Evolutionary conservation across 164 flowering plant genomes (phyloP), one percentile per base, ranked within the genome.

Genomic region (Stephania yunnanensis): DNA sequence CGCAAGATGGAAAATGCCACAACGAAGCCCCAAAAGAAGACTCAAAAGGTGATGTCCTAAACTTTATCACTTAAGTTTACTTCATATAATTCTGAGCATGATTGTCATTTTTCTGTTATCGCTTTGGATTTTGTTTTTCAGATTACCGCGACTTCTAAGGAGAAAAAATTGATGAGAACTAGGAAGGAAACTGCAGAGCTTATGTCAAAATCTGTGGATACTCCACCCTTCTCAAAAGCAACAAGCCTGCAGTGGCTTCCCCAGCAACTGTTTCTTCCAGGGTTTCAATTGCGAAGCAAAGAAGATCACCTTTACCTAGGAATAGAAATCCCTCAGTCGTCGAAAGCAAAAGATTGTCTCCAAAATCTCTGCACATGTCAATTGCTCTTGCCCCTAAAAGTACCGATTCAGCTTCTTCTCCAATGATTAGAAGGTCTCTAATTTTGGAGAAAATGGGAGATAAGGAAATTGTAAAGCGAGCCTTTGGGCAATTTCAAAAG

Each of bases 381-480:
- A 84, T 85, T 64, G 83, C 80, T 78, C 65, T 86, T 80, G 86
- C 77, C 53, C 73, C 91, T 7, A 22, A 80, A 69, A 76, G 80
- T 68, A 72, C 86, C 75, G 80, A 82, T 73, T 78, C 86, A 22
- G 66, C 83, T 78, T 30, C 87, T 45, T 15, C 44, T 22, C 55
- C 84, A n/a, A 78, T 84, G 12, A 78, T 82, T 2, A 86, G 95
- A 76, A 87, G 87, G 71, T 88, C 95, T 42, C 76, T 86, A 74
- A 86, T 94, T 48, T 89, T 94, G 97, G 97, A 94, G 85, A 82
- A 80, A 46, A 94, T 94, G 98, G 95, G 92, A 42, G 97, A 92
- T 79, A 92, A 92, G 77, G 97, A 92, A 74, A 94, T 94, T 73
- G 91, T 94, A 31, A 90, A 84, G 79, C 84, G 94, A 82, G 98